Evolutionary conservation across 106 monocot genomes (phyloP).

Genomic region (Amphibolis antarctica): DNA sequence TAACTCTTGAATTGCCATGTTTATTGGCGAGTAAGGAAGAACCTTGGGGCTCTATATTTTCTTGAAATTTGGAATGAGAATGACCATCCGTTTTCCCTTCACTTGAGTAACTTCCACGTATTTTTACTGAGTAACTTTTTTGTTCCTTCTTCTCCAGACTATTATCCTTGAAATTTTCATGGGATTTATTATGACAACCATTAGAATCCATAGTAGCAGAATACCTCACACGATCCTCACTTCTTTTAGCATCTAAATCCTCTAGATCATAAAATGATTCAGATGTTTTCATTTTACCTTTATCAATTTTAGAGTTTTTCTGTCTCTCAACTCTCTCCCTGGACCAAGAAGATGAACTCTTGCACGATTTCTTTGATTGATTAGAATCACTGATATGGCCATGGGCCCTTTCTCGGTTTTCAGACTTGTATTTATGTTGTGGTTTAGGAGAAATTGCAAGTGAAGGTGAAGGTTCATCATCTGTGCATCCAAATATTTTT

Average conservation of each 20-base stretch:
- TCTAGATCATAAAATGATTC: conserved; percentile 13
- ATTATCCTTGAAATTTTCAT: conserved; percentile 11
- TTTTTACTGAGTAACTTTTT: conserved; percentile 2
- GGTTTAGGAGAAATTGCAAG: conserved; percentile 7
- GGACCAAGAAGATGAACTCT: conserved; percentile 10
- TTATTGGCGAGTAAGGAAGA: conserved; percentile 6
- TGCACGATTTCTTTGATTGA: conserved; percentile 10
- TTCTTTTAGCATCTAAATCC: conserved; percentile 9
- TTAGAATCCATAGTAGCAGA: conserved; percentile 10
- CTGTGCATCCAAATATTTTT: conserved; percentile 12
- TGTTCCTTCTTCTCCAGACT: conserved; percentile 7
- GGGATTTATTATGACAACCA: conserved; percentile 10
- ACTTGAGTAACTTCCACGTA: background rate
- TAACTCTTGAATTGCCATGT: conserved; percentile 6
- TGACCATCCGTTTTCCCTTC: conserved; percentile 6
- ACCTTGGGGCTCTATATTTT: conserved; percentile 3
- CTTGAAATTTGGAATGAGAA: background rate
- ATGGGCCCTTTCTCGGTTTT: conserved; percentile 2
- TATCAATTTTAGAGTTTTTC: conserved; percentile 18
- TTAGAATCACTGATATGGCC: conserved; percentile 12
- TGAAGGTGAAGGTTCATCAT: conserved; percentile 10
- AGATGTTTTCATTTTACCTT: conserved; percentile 21
- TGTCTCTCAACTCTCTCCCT: conserved; percentile 19
- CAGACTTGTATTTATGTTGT: conserved; percentile 7
- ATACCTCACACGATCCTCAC: background rate